phyloP scores from a whole-genome alignment of 2,329 filamentous ascomycete species.

The Dryadomyces quercivorus region DNA sequence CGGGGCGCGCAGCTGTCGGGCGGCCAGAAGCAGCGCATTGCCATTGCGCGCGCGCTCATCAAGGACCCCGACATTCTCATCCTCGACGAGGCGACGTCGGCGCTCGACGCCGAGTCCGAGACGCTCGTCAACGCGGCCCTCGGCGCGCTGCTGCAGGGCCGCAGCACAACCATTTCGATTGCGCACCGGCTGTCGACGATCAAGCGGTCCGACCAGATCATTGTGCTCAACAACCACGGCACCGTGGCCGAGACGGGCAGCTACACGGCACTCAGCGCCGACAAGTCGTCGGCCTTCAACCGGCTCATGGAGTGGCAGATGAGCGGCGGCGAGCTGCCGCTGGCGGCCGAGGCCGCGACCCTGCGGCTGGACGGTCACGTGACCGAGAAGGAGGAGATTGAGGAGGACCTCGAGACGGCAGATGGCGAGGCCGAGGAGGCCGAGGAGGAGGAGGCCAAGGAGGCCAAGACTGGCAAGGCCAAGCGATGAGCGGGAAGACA shows the following conservation, averaged over 20 bases:
- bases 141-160: constrained; percentile 64
- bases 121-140: constrained; percentile 91
- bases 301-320: constrained; percentile 99
- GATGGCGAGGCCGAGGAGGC: constrained; percentile 15
- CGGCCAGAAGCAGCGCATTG: constrained; percentile 95
- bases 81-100: constrained; percentile 90
- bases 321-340: constrained; percentile 60
- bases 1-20: constrained; percentile 88
- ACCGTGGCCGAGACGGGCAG: constrained; percentile 83
- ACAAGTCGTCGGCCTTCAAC: constrained; percentile 73
- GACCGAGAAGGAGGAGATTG: constrained; percentile 39
- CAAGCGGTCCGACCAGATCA: constrained; percentile 87
- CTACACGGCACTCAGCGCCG: constrained; percentile 62
- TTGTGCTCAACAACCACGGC: constrained; percentile 78
- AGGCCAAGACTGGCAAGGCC: background rate
- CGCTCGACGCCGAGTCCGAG: constrained; percentile 91
- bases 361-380: constrained; percentile 26
- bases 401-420: constrained; percentile 30
- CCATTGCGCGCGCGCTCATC: constrained; percentile 85
- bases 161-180: constrained; percentile 95
- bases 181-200: constrained; percentile 94
- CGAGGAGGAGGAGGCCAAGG: background rate
- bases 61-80: constrained; percentile 96
- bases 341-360: constrained; percentile 16
- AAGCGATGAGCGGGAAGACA: background rate